A percentile compares a stretch with the other conserved stretches of the same genome.
Conservation (phyloP, 1,284 basidiomycete species). For the Trichosporon ovoides region DNA sequence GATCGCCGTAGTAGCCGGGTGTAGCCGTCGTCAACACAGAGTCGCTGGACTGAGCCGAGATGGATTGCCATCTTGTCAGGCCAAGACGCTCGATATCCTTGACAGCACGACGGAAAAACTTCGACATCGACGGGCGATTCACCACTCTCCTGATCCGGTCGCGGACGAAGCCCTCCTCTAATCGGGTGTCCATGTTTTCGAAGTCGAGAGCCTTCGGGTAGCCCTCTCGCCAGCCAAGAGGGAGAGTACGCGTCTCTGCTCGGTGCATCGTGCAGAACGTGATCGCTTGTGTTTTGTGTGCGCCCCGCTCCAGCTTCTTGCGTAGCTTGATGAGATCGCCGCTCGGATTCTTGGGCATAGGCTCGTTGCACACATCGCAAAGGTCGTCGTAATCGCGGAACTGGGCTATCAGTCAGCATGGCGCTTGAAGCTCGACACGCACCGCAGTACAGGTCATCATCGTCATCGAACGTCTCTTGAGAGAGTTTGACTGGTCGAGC, state of each 20-base stretch:
- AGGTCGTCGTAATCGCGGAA: constrained; percentile 7
- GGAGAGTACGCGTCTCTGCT: constrained; percentile 35
- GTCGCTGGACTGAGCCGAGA: constrained; percentile 19
- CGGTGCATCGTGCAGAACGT: constrained; percentile 37
- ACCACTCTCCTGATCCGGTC: constrained; percentile 26
- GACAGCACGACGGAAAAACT: constrained; percentile 20
- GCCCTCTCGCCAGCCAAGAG: constrained; percentile 33
- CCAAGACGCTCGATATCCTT: constrained; percentile 25
- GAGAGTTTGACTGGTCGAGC: neutral
- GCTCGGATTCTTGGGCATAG: constrained; percentile 23
- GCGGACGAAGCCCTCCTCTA: constrained; percentile 30
- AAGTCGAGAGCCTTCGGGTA: constrained; percentile 39
- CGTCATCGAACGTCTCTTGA: neutral
- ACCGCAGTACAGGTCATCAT: constrained; percentile 11
- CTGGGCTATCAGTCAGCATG: neutral
- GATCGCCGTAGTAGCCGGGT: constrained; percentile 43
- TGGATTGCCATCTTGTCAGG: constrained; percentile 22
- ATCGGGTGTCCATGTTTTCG: constrained; percentile 19
- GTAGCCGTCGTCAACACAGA: constrained; percentile 12
- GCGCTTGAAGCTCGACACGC: neutral
- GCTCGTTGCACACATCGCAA: constrained; percentile 26
- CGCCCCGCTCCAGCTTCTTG: neutral
- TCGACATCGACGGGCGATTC: constrained; percentile 19
- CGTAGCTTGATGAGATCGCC: constrained; percentile 11
- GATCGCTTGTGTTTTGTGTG: constrained; percentile 8